These are phyloP conservation scores for Metschnikowia corniflorae DNA, from an alignment of 805 yeast genomes.

Conservation along the genomic window DNA sequence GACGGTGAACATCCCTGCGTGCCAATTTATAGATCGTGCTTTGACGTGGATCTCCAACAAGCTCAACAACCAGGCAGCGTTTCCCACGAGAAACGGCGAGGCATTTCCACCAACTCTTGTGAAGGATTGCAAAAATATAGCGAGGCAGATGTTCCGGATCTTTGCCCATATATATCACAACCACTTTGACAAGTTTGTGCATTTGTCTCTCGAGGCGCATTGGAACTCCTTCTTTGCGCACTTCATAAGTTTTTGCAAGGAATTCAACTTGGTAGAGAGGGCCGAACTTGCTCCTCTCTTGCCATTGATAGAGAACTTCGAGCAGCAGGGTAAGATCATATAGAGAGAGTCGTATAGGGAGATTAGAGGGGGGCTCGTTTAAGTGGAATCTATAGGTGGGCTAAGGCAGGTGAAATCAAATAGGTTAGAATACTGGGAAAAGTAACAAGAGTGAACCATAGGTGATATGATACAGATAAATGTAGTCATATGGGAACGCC, in stretches of 20 bases:
- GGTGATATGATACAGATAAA: no score
- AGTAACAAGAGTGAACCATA: no score
- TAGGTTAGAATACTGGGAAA: no score
- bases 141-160: conserved; percentile 88
- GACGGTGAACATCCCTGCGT: conserved; percentile 83
- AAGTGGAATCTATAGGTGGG: no score
- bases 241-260: conserved; percentile 80
- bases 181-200: conserved; percentile 92
- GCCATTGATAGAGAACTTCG: conserved; percentile 74
- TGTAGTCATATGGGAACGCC: no score
- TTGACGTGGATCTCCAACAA: conserved; percentile 86
- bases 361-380: no score
- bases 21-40: conserved; percentile 88
- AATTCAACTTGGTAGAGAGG: conserved; percentile 75
- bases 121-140: conserved; percentile 80
- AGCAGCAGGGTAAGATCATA: conserved; percentile 78
- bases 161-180: conserved; percentile 94
- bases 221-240: conserved; percentile 98
- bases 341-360: conserved; percentile 19
- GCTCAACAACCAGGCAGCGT: conserved; percentile 81
- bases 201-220: conserved; percentile 89
- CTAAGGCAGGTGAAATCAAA: no score
- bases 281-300: conserved; percentile 76
- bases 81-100: conserved; percentile 86
- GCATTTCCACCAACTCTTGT: conserved; percentile 87